Percentiles rank a stretch among this genome's conserved stretches.
Evolutionary conservation across 108 stramenopile genomes (phyloP).

Genomic region (Nitzschia inconspicua): DNA sequence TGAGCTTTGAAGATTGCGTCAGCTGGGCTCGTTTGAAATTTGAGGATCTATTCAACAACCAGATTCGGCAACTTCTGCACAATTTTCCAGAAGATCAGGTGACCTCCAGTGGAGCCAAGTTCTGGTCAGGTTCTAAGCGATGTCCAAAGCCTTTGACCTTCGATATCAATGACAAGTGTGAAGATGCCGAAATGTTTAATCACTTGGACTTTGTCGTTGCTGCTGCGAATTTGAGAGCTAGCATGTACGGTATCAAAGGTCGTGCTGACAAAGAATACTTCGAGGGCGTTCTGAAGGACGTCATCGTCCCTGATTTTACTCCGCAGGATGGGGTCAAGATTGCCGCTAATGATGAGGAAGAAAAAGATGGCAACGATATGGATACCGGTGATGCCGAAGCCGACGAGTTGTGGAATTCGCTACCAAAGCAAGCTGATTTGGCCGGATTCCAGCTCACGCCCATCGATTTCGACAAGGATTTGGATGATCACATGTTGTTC

Average conservation of each 20-base stretch:
- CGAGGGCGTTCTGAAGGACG: constrained; percentile 63
- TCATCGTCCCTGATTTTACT: constrained; percentile 92
- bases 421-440: constrained; percentile 81
- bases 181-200: constrained; percentile 87
- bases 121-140: constrained; percentile 95
- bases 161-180: constrained; percentile 72
- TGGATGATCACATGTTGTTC: constrained; percentile 96
- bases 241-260: constrained; percentile 88
- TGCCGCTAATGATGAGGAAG: constrained; percentile 93
- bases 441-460: constrained; percentile 85
- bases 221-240: constrained; percentile 93
- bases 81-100: constrained; percentile 95
- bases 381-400: constrained; percentile 58
- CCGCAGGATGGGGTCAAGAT: constrained; percentile 96
- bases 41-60: constrained; percentile 92
- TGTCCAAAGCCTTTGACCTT: constrained; percentile 91
- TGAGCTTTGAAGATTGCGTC: constrained; percentile 92
- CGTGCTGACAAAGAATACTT: constrained; percentile 81
- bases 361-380: constrained; percentile 39
- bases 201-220: constrained; percentile 93
- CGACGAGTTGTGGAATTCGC: constrained; percentile 51
- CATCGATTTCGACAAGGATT: constrained; percentile 98
- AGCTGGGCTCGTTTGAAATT: constrained; percentile 94
- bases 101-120: constrained; percentile 87
- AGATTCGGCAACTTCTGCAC: constrained; percentile 91